Evolutionary conservation across 1,284 basidiomycete species (phyloP).

Genomic region (Xerocomus cyaneibrunnescens): DNA sequence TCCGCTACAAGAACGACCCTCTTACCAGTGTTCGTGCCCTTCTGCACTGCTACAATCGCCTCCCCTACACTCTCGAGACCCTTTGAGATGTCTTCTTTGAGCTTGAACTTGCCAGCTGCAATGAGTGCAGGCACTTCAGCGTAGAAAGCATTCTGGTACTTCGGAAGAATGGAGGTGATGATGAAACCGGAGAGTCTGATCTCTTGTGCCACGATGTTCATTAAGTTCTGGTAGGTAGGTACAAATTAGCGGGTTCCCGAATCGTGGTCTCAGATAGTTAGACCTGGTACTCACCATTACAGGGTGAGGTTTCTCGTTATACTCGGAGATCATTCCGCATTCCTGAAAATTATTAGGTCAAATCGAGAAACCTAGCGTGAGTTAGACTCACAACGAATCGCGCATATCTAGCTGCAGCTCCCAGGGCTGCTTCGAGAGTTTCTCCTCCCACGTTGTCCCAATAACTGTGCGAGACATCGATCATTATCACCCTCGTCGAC

Average conservation of each 20-base stretch:
- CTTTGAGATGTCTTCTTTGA: conserved; percentile 13
- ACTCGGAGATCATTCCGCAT: conserved; percentile 25
- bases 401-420: conserved; percentile 48
- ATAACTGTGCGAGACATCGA: conserved; percentile 34
- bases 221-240: conserved; percentile 9
- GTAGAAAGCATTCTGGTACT: conserved; percentile 13
- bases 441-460: conserved; percentile 19
- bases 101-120: conserved; percentile 12
- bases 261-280: neutral
- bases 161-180: conserved; percentile 5
- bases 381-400: conserved; percentile 40
- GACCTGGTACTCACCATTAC: conserved; percentile 10
- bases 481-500: neutral
- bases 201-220: conserved; percentile 7
- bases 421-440: conserved; percentile 53
- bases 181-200: conserved; percentile 19
- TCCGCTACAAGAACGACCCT: conserved; percentile 15
- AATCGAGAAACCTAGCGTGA: too few species aligned
- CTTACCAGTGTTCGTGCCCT: conserved; percentile 25
- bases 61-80: conserved; percentile 18
- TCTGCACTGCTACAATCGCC: conserved; percentile 22
- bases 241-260: neutral
- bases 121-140: conserved; percentile 18
- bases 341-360: conserved; percentile 9
- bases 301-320: conserved; percentile 8